Evolutionary conservation across 371 early-diverging fungal genomes (phyloP).

Genomic region (Dichotomocladium elegans): DNA sequence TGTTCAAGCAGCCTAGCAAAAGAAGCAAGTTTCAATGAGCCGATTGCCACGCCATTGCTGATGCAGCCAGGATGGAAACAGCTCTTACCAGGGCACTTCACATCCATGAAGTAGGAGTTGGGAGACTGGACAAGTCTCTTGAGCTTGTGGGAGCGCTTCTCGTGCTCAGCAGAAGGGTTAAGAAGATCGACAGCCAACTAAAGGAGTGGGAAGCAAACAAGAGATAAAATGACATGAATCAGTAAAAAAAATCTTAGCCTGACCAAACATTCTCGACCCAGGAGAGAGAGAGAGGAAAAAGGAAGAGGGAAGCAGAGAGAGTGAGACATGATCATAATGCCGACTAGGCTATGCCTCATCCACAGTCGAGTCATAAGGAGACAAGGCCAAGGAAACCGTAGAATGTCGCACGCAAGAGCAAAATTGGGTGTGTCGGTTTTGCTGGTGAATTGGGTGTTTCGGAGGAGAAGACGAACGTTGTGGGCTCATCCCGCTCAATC

Average conservation of each 20-base stretch:
- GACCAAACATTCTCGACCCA: too few relatives aligned
- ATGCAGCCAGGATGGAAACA: too few relatives aligned
- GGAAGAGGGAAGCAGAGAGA: neutral
- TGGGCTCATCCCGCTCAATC: neutral
- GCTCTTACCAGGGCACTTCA: slow-evolving; percentile 89
- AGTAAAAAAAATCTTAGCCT: too few relatives aligned
- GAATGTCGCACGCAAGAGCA: neutral
- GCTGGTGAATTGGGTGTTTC: slow-evolving; percentile 2
- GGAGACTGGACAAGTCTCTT: slow-evolving; percentile 98
- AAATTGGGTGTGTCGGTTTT: neutral
- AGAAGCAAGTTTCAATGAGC: neutral
- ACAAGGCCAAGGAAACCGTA: neutral
- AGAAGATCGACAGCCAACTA: slow-evolving; percentile 98
- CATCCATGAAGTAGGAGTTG: slow-evolving; percentile 99
- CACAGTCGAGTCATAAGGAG: neutral
- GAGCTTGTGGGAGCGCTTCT: slow-evolving; percentile 95
- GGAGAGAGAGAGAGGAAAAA: neutral
- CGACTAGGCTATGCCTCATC: neutral
- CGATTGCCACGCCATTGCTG: neutral
- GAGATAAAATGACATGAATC: too few relatives aligned
- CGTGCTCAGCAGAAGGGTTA: slow-evolving; percentile 93
- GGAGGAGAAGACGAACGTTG: neutral
- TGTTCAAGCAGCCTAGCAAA: slow-evolving; percentile 81
- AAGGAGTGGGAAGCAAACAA: too few relatives aligned
- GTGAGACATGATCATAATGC: neutral